Percentiles rank a stretch among this genome's conserved stretches.
Conservation (phyloP, 257 asterid genomes). For the Petunia secreta region DNA sequence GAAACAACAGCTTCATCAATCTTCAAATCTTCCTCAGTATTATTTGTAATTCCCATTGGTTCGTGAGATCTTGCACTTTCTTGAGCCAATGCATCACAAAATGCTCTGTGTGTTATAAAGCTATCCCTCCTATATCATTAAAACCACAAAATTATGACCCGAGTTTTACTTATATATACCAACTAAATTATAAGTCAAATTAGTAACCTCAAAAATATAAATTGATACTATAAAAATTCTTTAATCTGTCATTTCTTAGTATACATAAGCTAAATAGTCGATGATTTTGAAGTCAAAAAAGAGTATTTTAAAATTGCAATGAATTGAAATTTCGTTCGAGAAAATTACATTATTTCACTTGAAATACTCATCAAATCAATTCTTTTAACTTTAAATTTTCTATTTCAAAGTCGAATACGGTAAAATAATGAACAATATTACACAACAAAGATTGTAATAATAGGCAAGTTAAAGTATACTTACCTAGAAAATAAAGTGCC, state of each 20-base stretch:
- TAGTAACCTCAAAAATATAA: too few relatives aligned
- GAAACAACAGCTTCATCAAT: slow-evolving; percentile 31
- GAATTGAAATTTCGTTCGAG: too few relatives aligned
- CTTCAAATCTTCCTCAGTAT: slow-evolving; percentile 38
- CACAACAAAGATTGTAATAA: not conserved
- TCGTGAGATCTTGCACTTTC: slow-evolving; percentile 59
- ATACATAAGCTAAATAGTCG: too few relatives aligned
- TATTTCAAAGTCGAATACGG: not conserved
- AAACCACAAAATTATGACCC: not conserved
- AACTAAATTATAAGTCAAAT: too few relatives aligned
- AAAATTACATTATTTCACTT: not conserved
- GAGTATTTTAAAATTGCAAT: too few relatives aligned
- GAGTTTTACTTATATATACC: too few relatives aligned
- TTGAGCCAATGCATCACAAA: slow-evolving; percentile 91
- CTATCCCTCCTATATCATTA: slow-evolving; percentile 73
- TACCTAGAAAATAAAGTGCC: slow-evolving; percentile 93
- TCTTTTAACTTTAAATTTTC: too few relatives aligned
- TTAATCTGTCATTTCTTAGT: too few relatives aligned
- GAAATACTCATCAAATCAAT: too few relatives aligned
- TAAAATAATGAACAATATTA: not conserved
- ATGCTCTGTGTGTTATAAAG: slow-evolving; percentile 84
- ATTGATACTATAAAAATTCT: too few relatives aligned
- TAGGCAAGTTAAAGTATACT: not conserved
- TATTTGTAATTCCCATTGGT: slow-evolving; percentile 26
- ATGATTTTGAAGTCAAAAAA: too few relatives aligned